A percentile compares a stretch with the other conserved stretches of the same genome.
phyloP scores from a whole-genome alignment of 192 early-diverging fungal genomes.

The Phlyctochytrium bullatum region DNA sequence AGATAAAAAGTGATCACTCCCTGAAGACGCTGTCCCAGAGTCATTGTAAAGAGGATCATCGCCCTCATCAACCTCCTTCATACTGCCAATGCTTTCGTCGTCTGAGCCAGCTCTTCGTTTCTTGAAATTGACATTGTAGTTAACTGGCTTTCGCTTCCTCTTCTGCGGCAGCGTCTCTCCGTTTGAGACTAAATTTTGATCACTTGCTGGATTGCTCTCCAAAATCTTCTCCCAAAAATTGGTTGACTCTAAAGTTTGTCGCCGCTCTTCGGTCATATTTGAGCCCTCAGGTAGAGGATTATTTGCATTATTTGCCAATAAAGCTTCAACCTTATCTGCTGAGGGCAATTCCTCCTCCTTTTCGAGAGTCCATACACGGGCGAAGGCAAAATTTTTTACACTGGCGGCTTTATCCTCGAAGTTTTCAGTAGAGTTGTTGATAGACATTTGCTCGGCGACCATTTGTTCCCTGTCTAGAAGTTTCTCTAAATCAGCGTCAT shows the following conservation, averaged over 20 bases:
- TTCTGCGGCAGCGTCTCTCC: neutral
- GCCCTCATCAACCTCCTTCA: no score
- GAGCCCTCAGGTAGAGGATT: neutral
- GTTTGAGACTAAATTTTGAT: neutral
- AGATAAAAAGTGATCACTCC: no score
- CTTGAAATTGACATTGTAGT: neutral
- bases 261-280: neutral
- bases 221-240: neutral
- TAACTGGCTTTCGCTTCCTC: neutral
- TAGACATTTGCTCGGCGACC: constrained; percentile 35
- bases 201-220: neutral
- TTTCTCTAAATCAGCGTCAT: constrained; percentile 56
- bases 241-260: neutral
- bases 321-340: neutral
- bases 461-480: constrained; percentile 52
- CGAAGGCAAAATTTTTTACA: constrained; percentile 55
- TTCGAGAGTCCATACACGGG: constrained; percentile 63
- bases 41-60: no score
- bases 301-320: neutral
- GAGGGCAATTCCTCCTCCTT: constrained; percentile 21
- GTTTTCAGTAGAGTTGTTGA: neutral
- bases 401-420: constrained; percentile 5
- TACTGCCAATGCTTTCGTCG: neutral
- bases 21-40: no score
- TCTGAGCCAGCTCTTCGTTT: neutral